Base-by-base conservation (phyloP, 2,329 filamentous ascomycete species). In the Xylariaceae sp. region DNA sequence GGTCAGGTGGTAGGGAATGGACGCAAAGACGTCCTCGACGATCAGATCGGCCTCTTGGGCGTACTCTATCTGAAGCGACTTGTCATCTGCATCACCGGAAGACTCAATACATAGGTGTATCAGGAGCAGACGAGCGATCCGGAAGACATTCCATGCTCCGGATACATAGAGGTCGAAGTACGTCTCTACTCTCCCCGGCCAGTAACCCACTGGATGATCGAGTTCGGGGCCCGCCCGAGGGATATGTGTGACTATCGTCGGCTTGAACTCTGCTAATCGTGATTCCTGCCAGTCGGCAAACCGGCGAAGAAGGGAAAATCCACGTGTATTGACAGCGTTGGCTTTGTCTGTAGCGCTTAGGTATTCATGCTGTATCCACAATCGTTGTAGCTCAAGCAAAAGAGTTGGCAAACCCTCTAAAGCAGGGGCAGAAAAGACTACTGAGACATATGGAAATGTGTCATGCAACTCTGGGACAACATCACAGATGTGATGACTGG, bases 1-100 rank as follows among this genome's bases (percentile, higher is more conserved):
- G n/a, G 50, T 39, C 15, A 56, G 17, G 17, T 56, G 50, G 24
- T 53, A 56, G 9, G 52, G 53, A 38, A 56, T 42, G 2, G 51
- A 54, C 7, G 52, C 46, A 31, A 44, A 17, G 1, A 54, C 43
- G 36, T 52, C 50, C 15, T 48, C 45, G 13, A 43, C 33, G 2
- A 50, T 39, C 13, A 39, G 17, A 4, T 30, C 30, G 11, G 38
- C 39, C 4, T 38, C 22, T 8, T 38, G 17, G 4, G 33, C 12
- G 18, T 34, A 26, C 4, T 28, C n/a, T 9, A 12, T 1, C 2
- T 28, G n/a, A 15, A 13, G 17, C 7, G 4, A 6, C 17, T 6
- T 6, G 6, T 26, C 6, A 11, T 26, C 22, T 26, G 22, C 6
- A 6, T 6, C 11, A 11, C 11, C 19, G 8, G 33, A 9, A 4